These are phyloP conservation scores for Diaporthe sp. DNA, from an alignment of 2,329 filamentous ascomycete genomes.

Conservation along the genomic window DNA sequence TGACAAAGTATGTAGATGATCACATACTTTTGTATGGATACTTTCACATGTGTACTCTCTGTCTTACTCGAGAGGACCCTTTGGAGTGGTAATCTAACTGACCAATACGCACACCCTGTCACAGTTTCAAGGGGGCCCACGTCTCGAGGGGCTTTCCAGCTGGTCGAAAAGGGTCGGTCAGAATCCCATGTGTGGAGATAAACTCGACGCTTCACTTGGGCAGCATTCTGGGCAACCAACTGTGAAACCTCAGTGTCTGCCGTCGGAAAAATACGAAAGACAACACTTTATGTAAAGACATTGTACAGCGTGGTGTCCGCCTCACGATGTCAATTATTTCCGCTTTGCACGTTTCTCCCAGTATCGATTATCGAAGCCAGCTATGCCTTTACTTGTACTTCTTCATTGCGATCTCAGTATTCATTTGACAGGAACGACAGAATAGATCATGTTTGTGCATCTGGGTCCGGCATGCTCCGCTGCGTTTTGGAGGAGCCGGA, in stretches of 20 bases:
- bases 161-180: not conserved
- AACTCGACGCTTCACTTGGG: not conserved
- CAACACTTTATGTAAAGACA: not conserved
- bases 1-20: not conserved
- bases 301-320: no score
- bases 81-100: not conserved
- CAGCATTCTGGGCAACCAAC: not conserved
- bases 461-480: not conserved
- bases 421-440: no score
- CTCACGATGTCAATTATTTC: not conserved
- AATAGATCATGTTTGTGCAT: not conserved
- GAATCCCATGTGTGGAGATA: not conserved
- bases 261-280: not conserved
- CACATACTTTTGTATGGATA: not conserved
- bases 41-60: no score
- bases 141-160: not conserved
- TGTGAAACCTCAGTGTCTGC: not conserved
- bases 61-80: not conserved
- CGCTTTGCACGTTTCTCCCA: not conserved
- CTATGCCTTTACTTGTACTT: no score
- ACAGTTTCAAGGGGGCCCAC: conserved; percentile 15
- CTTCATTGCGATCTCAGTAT: not conserved
- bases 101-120: not conserved
- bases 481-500: not conserved
- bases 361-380: accelerated